Evolutionary conservation across 306 rosid genomes (phyloP).

Genomic region (Cucurbita pepo): DNA sequence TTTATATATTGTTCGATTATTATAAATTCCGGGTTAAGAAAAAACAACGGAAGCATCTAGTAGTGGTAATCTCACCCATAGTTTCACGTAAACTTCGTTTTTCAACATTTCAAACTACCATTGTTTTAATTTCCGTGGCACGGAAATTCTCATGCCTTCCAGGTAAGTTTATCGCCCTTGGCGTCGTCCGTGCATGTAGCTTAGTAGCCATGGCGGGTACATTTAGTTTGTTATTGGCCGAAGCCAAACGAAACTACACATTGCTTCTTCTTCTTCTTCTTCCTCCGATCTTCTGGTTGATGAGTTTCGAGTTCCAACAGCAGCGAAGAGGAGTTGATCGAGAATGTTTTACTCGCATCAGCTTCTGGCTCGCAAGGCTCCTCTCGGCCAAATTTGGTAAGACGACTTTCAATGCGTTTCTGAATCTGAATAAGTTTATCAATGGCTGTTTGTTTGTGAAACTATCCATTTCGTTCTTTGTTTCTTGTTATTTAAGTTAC

Average conservation of each 20-base stretch:
- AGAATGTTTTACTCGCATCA: conserved; percentile 76
- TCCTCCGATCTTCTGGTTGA: not conserved
- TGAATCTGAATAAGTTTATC: not conserved
- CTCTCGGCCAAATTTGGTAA: conserved; percentile 82
- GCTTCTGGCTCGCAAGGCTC: conserved; percentile 76
- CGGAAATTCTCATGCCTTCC: not conserved
- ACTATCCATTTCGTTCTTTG: not conserved
- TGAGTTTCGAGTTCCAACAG: not conserved
- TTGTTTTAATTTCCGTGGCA: not conserved
- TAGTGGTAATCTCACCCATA: not conserved
- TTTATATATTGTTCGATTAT: no score
- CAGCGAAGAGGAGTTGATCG: not conserved
- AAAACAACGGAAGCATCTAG: not conserved
- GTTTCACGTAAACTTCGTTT: not conserved
- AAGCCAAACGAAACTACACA: not conserved
- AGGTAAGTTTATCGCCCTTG: not conserved
- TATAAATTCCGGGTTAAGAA: no score
- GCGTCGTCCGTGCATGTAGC: not conserved
- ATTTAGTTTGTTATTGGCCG: not conserved
- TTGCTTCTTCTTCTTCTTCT: not conserved
- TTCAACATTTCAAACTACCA: not conserved
- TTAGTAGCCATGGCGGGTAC: not conserved
- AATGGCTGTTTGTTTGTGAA: no score
- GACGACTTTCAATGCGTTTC: not conserved
- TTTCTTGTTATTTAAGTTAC: not conserved